phyloP scores from a whole-genome alignment of 2,329 filamentous ascomycete species.

The Beauveria sp. region DNA sequence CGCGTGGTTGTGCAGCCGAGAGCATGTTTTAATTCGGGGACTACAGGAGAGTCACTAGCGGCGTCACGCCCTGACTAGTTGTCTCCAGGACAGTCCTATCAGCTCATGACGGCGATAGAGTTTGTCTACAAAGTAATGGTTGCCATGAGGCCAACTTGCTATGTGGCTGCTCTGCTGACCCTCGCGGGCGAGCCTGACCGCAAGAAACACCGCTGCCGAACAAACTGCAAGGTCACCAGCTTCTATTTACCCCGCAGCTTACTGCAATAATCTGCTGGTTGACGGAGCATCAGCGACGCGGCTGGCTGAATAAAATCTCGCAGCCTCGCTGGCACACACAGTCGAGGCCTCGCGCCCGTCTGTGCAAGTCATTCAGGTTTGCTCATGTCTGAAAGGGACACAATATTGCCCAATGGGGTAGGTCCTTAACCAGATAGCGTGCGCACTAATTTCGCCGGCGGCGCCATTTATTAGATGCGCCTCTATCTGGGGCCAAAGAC shows the following conservation, averaged over 20 bases:
- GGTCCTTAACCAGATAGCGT: background rate
- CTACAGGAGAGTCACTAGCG: too few relatives aligned
- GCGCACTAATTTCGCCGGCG: background rate
- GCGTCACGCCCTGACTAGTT: too few relatives aligned
- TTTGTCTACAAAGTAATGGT: too few relatives aligned
- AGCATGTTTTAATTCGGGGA: background rate
- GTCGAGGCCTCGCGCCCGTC: background rate
- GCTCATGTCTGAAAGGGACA: background rate
- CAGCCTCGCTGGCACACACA: background rate
- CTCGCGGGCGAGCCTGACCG: too few relatives aligned
- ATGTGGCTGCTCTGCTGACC: too few relatives aligned
- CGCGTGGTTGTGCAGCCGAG: background rate
- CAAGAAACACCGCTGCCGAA: too few relatives aligned
- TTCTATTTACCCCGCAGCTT: background rate
- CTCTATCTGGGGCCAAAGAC: background rate
- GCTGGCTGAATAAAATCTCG: background rate
- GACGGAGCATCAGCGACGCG: too few relatives aligned
- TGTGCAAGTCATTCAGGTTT: background rate
- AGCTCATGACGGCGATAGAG: too few relatives aligned
- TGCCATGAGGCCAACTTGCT: too few relatives aligned
- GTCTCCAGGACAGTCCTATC: too few relatives aligned
- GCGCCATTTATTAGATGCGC: background rate
- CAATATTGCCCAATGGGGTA: conserved; percentile 2
- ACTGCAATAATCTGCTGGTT: background rate
- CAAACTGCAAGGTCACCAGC: background rate